Percentiles rank a stretch among this genome's conserved stretches.
These are phyloP conservation scores for Penicillium sp. DNA, from an alignment of 2,329 filamentous ascomycete genomes.

Conservation along the genomic window DNA sequence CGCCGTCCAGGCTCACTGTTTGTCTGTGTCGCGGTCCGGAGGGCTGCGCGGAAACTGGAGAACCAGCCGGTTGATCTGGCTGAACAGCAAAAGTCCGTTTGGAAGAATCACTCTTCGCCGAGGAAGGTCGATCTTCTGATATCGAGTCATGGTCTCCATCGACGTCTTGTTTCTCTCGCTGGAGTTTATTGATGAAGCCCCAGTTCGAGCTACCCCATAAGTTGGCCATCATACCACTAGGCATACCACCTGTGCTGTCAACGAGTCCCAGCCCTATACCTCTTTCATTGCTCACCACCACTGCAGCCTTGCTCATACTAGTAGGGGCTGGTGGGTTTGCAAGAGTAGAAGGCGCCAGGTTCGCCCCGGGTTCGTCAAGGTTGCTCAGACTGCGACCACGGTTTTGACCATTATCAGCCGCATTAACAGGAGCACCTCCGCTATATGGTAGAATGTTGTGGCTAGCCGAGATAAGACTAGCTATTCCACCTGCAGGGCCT, in stretches of 20 bases:
- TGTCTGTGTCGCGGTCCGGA: conserved; percentile 54
- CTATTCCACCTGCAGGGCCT: conserved; percentile 68
- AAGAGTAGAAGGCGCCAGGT: conserved; percentile 78
- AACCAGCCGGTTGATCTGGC: conserved; percentile 24
- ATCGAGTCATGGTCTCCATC: conserved; percentile 26
- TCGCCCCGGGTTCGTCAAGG: conserved; percentile 60
- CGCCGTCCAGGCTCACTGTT: conserved; percentile 60
- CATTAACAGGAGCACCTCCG: conserved; percentile 47
- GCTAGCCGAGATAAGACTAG: conserved; percentile 82
- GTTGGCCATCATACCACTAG: conserved; percentile 87
- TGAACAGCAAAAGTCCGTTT: conserved; percentile 26
- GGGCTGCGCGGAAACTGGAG: conserved; percentile 28
- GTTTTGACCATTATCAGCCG: conserved; percentile 37
- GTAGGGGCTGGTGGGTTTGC: conserved; percentile 83
- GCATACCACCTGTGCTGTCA: conserved; percentile 70
- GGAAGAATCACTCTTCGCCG: conserved; percentile 31
- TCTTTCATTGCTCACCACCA: conserved; percentile 78
- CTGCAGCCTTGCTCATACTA: conserved; percentile 82
- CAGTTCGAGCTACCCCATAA: conserved; percentile 90
- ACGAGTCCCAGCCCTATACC: conserved; percentile 65
- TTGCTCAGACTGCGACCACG: conserved; percentile 37
- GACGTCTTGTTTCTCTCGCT: conserved; percentile 54
- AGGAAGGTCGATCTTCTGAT: conserved; percentile 23
- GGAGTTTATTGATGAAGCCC: conserved; percentile 68
- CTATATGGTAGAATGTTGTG: conserved; percentile 75